Conservation (phyloP, 2,329 filamentous ascomycete species). For the Setomelanomma holmii region DNA sequence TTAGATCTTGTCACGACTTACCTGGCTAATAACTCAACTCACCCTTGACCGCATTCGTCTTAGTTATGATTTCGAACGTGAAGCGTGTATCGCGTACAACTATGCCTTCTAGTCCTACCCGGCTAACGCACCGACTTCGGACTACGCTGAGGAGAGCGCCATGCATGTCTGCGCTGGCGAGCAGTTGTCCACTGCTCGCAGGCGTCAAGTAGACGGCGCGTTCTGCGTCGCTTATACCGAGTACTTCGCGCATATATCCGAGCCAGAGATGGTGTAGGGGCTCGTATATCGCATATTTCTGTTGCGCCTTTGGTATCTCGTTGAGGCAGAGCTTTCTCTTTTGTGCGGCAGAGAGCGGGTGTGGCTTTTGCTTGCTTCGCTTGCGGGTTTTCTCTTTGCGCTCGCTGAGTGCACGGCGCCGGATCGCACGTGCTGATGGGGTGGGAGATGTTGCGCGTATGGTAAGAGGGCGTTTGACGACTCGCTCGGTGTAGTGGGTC, state of each 20-base stretch:
- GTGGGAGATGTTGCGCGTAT: constrained; percentile 78
- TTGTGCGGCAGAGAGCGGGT: constrained; percentile 79
- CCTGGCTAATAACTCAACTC: constrained; percentile 30
- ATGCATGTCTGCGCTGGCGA: constrained; percentile 89
- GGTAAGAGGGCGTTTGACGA: constrained; percentile 81
- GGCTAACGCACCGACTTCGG: constrained; percentile 77
- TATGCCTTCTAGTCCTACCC: constrained; percentile 85
- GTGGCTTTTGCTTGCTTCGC: constrained; percentile 59
- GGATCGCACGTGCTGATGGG: constrained; percentile 49
- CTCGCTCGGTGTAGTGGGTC: constrained; percentile 80
- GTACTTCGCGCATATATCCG: constrained; percentile 81
- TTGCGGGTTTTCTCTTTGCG: constrained; percentile 40
- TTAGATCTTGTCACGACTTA: constrained; percentile 10
- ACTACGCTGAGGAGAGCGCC: constrained; percentile 85
- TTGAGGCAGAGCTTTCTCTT: constrained; percentile 77
- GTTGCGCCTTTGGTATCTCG: constrained; percentile 72
- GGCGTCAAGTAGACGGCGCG: constrained; percentile 60
- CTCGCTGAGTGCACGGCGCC: constrained; percentile 61
- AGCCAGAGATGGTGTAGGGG: constrained; percentile 82
- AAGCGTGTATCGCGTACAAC: constrained; percentile 88
- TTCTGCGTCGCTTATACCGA: constrained; percentile 63
- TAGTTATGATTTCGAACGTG: constrained; percentile 83
- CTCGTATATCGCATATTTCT: constrained; percentile 77
- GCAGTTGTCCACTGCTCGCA: constrained; percentile 70
- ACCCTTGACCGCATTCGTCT: constrained; percentile 72